Base-by-base conservation (phyloP, 176 grass and related monocot genomes). In the Cenchrus americanus region DNA sequence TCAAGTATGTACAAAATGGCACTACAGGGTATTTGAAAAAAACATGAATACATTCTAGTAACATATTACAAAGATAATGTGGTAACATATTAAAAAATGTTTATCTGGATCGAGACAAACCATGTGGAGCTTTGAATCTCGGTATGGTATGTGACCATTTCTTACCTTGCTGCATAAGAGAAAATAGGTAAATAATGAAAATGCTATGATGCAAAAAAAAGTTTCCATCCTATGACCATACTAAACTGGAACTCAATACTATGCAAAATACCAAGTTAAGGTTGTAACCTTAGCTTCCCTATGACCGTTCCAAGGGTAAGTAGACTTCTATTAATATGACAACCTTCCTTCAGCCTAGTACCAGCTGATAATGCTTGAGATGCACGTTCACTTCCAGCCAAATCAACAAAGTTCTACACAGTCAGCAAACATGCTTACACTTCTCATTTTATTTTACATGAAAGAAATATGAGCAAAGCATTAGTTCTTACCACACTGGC, bases 101-200 rank as follows among this genome's bases (percentile, higher is more conserved):
- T n/a, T n/a, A n/a, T n/a, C n/a, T n/a, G n/a, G n/a, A n/a, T n/a
- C n/a, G n/a, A n/a, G n/a, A n/a, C n/a, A n/a, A n/a, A n/a, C n/a
- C n/a, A 97, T 94, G 4, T 92, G 92, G 48, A 97, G 89, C 87
- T 97, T 97, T 74, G 94, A 97, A 88, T 97, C 94, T 81, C 94
- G 66, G 77, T 97, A 97, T 47, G 94, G 92, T 85, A 97, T 88
- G 73, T 97, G 94, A 21, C 85, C 87, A 75, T 92, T 97, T 87
- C 92, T 97, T 88, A 90, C 92, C 77, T 97, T 97, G 92, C 94
- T 97, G 85, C 66, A 70, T 30, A 71, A 54, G 69, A 62, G 46
- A 85, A 73, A 75, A 73, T 10, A 91, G 67, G 21, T 84, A 73
- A 61, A 79, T 9, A 49, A 82, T 46, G 21, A 52, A 43, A 87